A percentile compares a stretch with the other conserved stretches of the same genome.
These are phyloP conservation scores for Populus deltoides DNA, from an alignment of 345 rosid genomes.

Conservation along the genomic window DNA sequence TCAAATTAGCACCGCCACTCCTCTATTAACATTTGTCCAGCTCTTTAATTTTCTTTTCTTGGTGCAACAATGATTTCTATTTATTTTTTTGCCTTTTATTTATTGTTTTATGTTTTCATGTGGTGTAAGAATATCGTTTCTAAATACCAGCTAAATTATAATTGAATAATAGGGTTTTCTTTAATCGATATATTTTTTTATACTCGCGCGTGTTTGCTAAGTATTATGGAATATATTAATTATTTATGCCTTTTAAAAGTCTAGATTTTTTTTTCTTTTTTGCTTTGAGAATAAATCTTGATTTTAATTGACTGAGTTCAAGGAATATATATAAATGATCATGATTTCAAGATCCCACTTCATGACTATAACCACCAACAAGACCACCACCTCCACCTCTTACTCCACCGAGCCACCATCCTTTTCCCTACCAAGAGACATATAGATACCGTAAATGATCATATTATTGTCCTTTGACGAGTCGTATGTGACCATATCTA, in stretches of 20 bases:
- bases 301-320: conserved; percentile 6
- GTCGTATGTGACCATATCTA: conserved; percentile 30
- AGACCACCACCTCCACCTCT: conserved; percentile 31
- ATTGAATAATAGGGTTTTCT: background rate
- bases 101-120: background rate
- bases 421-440: conserved; percentile 21
- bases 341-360: conserved; percentile 32
- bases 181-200: too few species aligned
- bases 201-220: background rate
- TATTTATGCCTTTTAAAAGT: background rate
- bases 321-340: conserved; percentile 5
- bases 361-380: conserved; percentile 31
- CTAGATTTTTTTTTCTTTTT: too few species aligned
- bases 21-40: background rate
- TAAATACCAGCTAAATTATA: background rate
- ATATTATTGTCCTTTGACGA: conserved; percentile 12
- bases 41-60: background rate
- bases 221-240: background rate
- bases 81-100: background rate
- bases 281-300: background rate
- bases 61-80: background rate
- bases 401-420: conserved; percentile 21
- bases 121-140: background rate
- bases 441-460: conserved; percentile 13
- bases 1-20: background rate